phyloP scores from a whole-genome alignment of 1,284 basidiomycete species.

The Lentinula novae-zelandiae region DNA sequence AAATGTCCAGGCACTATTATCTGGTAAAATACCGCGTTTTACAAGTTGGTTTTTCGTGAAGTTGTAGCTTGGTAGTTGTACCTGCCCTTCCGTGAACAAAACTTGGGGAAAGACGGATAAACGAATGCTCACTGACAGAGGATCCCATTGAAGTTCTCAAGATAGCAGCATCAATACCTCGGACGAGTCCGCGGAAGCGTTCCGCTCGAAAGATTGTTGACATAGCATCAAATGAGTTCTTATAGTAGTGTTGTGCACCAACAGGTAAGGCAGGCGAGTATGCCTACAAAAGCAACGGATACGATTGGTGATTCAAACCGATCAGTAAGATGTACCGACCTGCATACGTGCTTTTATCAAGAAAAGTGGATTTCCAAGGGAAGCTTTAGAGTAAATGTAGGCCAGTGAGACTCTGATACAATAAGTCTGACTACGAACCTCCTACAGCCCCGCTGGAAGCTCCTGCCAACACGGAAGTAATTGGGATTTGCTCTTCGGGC shows the following conservation, averaged over 20 bases:
- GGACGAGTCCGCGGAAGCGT: conserved; percentile 74
- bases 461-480: conserved; percentile 81
- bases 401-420: conserved; percentile 5
- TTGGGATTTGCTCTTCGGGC: conserved; percentile 61
- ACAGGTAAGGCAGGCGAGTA: conserved; percentile 94
- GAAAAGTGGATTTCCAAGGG: conserved; percentile 92
- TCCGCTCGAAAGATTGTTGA: conserved; percentile 78
- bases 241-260: conserved; percentile 91
- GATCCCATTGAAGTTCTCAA: conserved; percentile 93
- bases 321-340: conserved; percentile 36
- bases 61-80: conserved; percentile 95
- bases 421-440: conserved; percentile 45
- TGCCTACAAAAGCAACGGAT: conserved; percentile 45
- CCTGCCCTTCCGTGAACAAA: conserved; percentile 37
- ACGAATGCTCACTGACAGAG: conserved; percentile 47
- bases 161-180: conserved; percentile 93
- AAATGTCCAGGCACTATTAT: conserved; percentile 84
- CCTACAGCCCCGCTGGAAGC: conserved; percentile 89
- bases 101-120: neutral
- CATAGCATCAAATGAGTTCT: conserved; percentile 78
- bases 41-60: conserved; percentile 82
- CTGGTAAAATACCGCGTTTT: conserved; percentile 58
- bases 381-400: conserved; percentile 46
- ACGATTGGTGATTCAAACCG: neutral
- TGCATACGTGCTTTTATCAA: conserved; percentile 98